These are phyloP conservation scores for Rosa multiflora DNA, from an alignment of 306 rosid species.

Conservation along the genomic window DNA sequence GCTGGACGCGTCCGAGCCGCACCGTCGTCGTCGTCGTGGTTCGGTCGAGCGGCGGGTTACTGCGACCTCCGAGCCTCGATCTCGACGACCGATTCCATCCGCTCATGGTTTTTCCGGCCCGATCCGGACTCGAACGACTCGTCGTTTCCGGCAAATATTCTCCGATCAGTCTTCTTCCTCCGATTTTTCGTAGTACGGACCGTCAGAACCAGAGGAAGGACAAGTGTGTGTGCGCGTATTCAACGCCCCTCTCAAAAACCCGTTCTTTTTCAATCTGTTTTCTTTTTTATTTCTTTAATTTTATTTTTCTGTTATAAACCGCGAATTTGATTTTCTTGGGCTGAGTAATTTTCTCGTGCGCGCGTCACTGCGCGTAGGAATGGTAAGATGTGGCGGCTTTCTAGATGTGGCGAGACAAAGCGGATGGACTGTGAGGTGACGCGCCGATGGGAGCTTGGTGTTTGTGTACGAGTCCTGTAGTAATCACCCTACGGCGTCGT, in stretches of 20 bases:
- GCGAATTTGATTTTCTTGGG: not conserved
- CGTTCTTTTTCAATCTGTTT: not conserved
- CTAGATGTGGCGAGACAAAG: not conserved
- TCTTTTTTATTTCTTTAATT: not conserved
- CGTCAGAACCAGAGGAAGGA: slow-evolving; percentile 22
- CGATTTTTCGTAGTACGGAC: not conserved
- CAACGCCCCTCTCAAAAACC: slow-evolving; percentile 23
- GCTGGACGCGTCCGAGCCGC: slow-evolving; percentile 90
- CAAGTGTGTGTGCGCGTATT: slow-evolving; percentile 6
- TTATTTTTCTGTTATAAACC: not conserved
- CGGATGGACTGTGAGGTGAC: not conserved
- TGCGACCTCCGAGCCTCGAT: slow-evolving; percentile 44
- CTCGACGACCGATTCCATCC: slow-evolving; percentile 67
- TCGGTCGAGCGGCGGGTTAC: slow-evolving; percentile 33
- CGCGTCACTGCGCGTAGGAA: slow-evolving; percentile 5
- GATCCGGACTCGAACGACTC: slow-evolving; percentile 24
- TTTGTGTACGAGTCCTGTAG: not conserved
- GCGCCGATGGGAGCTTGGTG: slow-evolving; percentile 21
- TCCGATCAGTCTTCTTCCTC: slow-evolving; percentile 8
- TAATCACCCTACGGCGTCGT: slow-evolving; percentile 19
- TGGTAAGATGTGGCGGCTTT: slow-evolving; percentile 2
- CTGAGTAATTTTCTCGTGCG: not conserved
- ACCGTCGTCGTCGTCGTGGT: slow-evolving; percentile 50
- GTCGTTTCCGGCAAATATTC: slow-evolving; percentile 7
- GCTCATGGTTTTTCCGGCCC: slow-evolving; percentile 48